Evolutionary conservation across 2,329 filamentous ascomycete species (phyloP).

Genomic region (Pseudopithomyces chartarum): DNA sequence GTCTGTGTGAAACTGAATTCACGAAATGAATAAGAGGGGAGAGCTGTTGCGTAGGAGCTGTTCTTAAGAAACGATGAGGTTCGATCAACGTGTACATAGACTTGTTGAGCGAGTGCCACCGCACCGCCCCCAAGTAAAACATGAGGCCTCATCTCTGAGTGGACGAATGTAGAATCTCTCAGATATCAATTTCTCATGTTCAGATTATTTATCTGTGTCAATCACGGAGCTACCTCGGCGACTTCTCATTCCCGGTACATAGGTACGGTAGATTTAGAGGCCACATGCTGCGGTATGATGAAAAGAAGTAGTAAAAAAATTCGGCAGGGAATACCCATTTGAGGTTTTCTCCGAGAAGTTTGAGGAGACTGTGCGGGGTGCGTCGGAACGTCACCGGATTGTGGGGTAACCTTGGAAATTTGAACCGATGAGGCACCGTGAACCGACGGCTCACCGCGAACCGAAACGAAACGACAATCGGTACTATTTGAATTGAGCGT

Average conservation of each 20-base stretch:
- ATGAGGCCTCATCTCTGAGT: background rate
- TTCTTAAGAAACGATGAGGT: conserved; percentile 29
- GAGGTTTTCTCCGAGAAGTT: background rate
- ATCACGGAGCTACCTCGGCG: background rate
- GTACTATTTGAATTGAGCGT: too few species aligned
- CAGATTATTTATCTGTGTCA: background rate
- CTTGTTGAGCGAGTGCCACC: conserved; percentile 35
- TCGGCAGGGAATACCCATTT: background rate
- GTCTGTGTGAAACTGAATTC: conserved; percentile 46
- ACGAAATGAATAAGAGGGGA: conserved; percentile 37
- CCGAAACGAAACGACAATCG: too few species aligned
- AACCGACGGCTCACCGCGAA: too few species aligned
- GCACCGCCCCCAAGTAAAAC: background rate
- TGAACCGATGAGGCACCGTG: background rate
- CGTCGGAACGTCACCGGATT: background rate
- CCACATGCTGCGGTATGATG: background rate
- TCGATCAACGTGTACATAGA: conserved; percentile 40
- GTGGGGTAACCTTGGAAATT: background rate
- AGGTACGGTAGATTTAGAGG: background rate
- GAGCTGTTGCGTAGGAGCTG: conserved; percentile 29
- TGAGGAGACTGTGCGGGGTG: background rate
- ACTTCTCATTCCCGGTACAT: background rate
- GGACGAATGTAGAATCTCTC: background rate
- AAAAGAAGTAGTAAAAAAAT: too few species aligned
- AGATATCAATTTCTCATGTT: too few species aligned